A percentile compares a stretch with the other conserved stretches of the same genome.
These are phyloP conservation scores for Phylloporus sp. DNA, from an alignment of 768 basidiomycete genomes.

Conservation along the genomic window DNA sequence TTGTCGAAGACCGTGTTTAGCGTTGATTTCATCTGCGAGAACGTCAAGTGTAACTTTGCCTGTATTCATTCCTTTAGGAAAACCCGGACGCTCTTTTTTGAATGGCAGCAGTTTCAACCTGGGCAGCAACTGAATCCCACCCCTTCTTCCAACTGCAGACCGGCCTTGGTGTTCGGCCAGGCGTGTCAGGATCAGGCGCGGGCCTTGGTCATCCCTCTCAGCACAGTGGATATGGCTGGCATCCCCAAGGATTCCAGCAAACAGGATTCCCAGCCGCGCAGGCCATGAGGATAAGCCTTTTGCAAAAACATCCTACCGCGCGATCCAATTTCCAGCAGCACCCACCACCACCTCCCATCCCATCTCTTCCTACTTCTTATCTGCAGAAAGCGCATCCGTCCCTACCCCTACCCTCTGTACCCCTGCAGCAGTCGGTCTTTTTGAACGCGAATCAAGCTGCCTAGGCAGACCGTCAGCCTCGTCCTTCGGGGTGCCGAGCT, in stretches of 20 bases:
- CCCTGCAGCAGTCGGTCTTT: constrained; percentile 45
- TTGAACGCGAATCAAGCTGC: constrained; percentile 52
- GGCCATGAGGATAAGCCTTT: constrained; percentile 29
- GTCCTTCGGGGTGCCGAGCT: constrained; percentile 9
- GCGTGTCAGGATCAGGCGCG: constrained; percentile 29
- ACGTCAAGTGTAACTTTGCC: constrained; percentile 92
- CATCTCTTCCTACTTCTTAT: constrained; percentile 59
- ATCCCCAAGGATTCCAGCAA: constrained; percentile 38
- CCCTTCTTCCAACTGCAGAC: constrained; percentile 41
- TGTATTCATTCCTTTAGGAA: constrained; percentile 86
- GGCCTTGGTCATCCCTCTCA: constrained; percentile 48
- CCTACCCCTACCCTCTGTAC: constrained; percentile 31
- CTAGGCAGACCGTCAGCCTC: constrained; percentile 31
- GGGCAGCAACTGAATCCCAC: constrained; percentile 28
- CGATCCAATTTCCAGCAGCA: constrained; percentile 32
- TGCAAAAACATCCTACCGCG: constrained; percentile 49
- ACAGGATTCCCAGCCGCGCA: constrained; percentile 40
- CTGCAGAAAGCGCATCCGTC: constrained; percentile 46
- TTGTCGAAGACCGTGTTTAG: constrained; percentile 95
- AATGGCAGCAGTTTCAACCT: constrained; percentile 76
- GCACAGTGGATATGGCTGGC: constrained; percentile 49
- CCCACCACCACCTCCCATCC: constrained; percentile 53
- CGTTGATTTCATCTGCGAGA: constrained; percentile 97
- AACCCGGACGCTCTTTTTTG: constrained; percentile 90
- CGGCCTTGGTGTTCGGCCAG: constrained; percentile 26